Conservation (phyloP, 768 basidiomycete genomes). For the Podaxis sp. region DNA sequence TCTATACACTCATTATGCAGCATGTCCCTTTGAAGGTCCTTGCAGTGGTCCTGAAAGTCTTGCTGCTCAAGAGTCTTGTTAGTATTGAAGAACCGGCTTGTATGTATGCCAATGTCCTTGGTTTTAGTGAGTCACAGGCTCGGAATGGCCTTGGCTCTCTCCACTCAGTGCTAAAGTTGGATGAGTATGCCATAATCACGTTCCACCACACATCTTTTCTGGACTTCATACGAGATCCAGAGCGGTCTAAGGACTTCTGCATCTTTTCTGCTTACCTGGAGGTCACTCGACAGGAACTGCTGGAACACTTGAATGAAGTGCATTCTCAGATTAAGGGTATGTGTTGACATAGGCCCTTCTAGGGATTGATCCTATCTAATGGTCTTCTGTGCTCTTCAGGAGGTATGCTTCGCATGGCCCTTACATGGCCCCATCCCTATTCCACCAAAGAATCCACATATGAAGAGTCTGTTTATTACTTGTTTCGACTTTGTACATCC, state of each 20-base stretch:
- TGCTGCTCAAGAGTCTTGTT: too few species aligned
- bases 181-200: neutral
- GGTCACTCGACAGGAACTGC: neutral
- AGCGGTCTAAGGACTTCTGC: neutral
- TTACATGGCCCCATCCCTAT: too few species aligned
- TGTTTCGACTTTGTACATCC: too few species aligned
- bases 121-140: neutral
- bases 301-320: neutral
- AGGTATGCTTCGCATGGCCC: too few species aligned
- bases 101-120: neutral
- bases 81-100: rapidly evolving
- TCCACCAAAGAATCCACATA: too few species aligned
- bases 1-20: too few species aligned
- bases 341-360: too few species aligned
- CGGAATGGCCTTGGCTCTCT: neutral
- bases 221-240: neutral
- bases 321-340: neutral
- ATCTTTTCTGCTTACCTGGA: neutral
- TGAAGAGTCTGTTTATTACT: too few species aligned
- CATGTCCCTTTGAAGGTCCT: too few species aligned
- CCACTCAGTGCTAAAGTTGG: neutral
- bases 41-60: too few species aligned
- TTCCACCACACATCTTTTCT: neutral
- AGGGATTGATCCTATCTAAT: too few species aligned
- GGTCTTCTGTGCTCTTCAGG: too few species aligned